Evolutionary conservation across 768 basidiomycete species (phyloP), one percentile per base, ranked within the genome.

Genomic region (Nidula microcarpa): DNA sequence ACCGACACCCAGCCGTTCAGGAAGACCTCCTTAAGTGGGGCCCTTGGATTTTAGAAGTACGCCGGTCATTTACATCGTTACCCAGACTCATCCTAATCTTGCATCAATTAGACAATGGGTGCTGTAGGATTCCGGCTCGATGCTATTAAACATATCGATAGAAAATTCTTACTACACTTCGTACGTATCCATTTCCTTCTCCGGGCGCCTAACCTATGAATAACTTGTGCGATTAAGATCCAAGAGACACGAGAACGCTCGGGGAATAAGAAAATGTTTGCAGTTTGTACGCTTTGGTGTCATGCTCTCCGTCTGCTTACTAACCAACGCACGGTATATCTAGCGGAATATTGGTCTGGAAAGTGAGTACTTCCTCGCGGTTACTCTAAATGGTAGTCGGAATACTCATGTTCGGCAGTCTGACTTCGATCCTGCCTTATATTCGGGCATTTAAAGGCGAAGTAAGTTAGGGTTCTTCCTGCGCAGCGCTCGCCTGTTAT

Each of bases 121-220:
- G 85, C 81, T 9, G 68, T 69, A 33, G 94, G 94, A 10, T 93
- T 94, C 66, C 80, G 93, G 47, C 76, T 96, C 32, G 94, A 96
- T 63, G 94, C 94, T 14, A 89, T 94, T 58, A 97, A 96, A 65
- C 94, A 97, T 58, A 85, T 90, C 48, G 90, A 94, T 66, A 73
- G 78, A 53, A 69, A 72, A 18, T 92, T 91, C 60, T 68, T 89
- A n/a, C 62, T 80, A 2, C 74, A 79, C 35, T 92, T 89, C 70
- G 91, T 91, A 57, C 65, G 80, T 66, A 32, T 32, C 23, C 43
- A 33, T 37, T 11, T 52, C 23, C 9, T 13, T 23, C 11, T 49
- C 53, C 33, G 41, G 17, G 37, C 43, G 43, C 53, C 14, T 56
- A 18, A 23, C 30, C 36, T 39, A 30, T 45, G 37, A 55, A 23